phyloP scores from a whole-genome alignment of 805 yeast species.

The Monosporozyma yasuniensis region DNA sequence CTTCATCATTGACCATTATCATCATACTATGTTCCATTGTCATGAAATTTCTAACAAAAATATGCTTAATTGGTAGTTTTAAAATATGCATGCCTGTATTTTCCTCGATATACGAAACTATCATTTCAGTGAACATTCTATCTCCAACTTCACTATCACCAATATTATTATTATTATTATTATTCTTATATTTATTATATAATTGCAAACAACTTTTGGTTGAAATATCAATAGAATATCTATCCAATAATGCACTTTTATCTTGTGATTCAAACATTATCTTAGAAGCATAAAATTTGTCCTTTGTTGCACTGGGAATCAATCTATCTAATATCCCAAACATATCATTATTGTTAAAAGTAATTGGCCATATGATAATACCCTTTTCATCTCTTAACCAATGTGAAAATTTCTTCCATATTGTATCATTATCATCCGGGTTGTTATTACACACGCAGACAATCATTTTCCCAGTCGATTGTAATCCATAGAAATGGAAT shows the following conservation, averaged over 20 bases:
- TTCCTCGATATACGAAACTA: slow-evolving; percentile 17
- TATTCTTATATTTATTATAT: slow-evolving; percentile 2
- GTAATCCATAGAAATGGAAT: background rate
- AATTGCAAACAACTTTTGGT: slow-evolving; percentile 20
- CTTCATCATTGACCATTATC: background rate
- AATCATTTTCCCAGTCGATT: background rate
- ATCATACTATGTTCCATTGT: slow-evolving; percentile 1
- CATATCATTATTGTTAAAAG: slow-evolving; percentile 19
- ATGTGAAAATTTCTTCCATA: slow-evolving; percentile 10
- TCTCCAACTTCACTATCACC: background rate
- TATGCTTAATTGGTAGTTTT: slow-evolving; percentile 14
- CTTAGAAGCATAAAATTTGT: background rate
- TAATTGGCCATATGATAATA: slow-evolving; percentile 17
- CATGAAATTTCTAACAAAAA: slow-evolving; percentile 3
- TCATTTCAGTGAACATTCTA: slow-evolving; percentile 9
- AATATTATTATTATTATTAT: background rate
- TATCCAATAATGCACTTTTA: slow-evolving; percentile 1
- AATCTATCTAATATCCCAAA: slow-evolving; percentile 20
- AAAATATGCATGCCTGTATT: slow-evolving; percentile 26
- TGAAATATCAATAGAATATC: slow-evolving; percentile 18
- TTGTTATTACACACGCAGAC: background rate
- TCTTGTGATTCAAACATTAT: background rate
- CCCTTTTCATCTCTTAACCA: slow-evolving; percentile 27
- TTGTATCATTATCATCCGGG: background rate
- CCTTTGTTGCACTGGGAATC: background rate